These are phyloP conservation scores for Aspergillus pseudotamarii DNA, from an alignment of 2,329 filamentous ascomycete genomes.

Conservation along the genomic window DNA sequence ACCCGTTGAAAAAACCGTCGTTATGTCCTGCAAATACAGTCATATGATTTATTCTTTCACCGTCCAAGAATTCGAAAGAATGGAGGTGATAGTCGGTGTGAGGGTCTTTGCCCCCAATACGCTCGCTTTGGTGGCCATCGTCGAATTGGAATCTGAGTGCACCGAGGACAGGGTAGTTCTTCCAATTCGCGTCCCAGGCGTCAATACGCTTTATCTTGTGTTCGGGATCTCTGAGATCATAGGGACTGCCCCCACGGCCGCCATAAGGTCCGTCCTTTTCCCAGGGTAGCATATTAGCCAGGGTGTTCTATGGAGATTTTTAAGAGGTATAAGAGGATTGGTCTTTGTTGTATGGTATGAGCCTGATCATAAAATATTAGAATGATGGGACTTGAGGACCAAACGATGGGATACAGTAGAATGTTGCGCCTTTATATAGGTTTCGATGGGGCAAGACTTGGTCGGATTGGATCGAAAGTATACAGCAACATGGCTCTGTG, in stretches of 20 bases:
- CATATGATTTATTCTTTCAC: neutral
- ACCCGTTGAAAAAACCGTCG: neutral
- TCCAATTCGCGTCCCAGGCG: neutral
- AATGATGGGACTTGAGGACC: neutral
- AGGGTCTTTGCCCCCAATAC: neutral
- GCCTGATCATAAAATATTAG: neutral
- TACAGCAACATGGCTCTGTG: no score
- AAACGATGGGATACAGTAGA: neutral
- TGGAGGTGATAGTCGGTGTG: neutral
- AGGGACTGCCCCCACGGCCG: neutral
- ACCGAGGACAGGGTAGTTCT: neutral
- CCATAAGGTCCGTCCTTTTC: neutral
- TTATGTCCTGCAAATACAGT: neutral
- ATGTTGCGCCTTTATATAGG: neutral
- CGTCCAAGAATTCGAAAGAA: neutral
- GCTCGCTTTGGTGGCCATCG: neutral
- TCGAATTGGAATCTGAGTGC: neutral
- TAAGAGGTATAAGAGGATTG: neutral
- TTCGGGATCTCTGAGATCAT: neutral
- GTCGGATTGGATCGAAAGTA: no score
- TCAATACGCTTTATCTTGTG: neutral
- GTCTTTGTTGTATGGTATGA: neutral
- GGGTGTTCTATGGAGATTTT: neutral
- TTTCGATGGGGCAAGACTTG: neutral
- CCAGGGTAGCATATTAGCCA: neutral